These are phyloP conservation scores for Suhomyces kunorum DNA, from an alignment of 1,139 yeast species.

Conservation along the genomic window DNA sequence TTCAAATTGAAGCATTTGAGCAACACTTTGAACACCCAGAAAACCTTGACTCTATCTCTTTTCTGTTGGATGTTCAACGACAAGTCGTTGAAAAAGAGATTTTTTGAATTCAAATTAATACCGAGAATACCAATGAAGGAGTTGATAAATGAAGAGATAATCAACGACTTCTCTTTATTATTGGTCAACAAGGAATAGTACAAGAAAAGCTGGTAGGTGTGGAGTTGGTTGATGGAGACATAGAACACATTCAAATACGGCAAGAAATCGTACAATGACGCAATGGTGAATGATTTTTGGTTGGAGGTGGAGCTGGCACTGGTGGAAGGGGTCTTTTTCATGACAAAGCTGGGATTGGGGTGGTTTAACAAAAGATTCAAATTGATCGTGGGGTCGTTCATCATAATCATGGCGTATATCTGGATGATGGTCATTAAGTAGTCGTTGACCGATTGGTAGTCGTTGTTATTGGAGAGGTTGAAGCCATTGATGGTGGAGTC, in stretches of 20 bases:
- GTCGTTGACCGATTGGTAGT: constrained; percentile 52
- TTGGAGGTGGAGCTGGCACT: constrained; percentile 9
- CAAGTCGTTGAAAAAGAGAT: constrained; percentile 49
- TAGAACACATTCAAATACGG: constrained; percentile 51
- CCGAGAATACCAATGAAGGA: constrained; percentile 51
- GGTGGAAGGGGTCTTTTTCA: constrained; percentile 16
- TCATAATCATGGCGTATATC: constrained; percentile 49
- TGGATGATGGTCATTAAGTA: constrained; percentile 52
- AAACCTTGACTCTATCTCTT: constrained; percentile 56
- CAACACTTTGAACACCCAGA: constrained; percentile 60
- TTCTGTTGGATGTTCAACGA: constrained; percentile 39
- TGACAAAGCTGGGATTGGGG: constrained; percentile 36
- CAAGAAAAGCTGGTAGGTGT: constrained; percentile 44
- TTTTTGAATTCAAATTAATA: constrained; percentile 47
- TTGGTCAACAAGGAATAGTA: constrained; percentile 48
- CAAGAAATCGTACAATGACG: constrained; percentile 46
- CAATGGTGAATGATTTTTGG: constrained; percentile 17
- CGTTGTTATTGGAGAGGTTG: constrained; percentile 50
- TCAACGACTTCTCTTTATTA: constrained; percentile 49
- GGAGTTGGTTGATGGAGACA: constrained; percentile 43
- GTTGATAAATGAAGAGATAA: constrained; percentile 44
- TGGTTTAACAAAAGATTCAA: constrained; percentile 44
- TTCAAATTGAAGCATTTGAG: constrained; percentile 52
- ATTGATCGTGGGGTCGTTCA: constrained; percentile 49
- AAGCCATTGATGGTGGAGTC: constrained; percentile 53